Base-by-base conservation (phyloP, 495 filamentous ascomycete genomes). In the Astrothelium subdiscretum region DNA sequence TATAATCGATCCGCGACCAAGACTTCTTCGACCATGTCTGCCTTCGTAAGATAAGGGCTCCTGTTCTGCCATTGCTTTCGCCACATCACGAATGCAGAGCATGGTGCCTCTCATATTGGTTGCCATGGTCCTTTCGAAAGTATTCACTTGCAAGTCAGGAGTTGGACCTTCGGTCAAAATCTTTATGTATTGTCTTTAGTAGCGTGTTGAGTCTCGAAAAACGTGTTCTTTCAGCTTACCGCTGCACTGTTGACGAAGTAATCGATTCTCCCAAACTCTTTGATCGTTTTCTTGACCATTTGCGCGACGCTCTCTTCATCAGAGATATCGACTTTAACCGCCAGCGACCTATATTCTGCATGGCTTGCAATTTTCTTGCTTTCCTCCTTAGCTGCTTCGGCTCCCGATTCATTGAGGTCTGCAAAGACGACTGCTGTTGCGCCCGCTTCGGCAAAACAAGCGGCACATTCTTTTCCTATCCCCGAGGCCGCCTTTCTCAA, bases 201-300 rank as follows among this genome's bases (percentile, higher is more conserved):
- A n/a, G n/a, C n/a, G n/a, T n/a, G n/a, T n/a, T n/a, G n/a, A n/a
- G n/a, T n/a, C n/a, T n/a, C n/a, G n/a, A 40, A 40, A 40, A 40
- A 40, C 35, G 15, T 40, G 35, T 15, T 15, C 5, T 40, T 15
- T 40, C 35, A 54, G 6, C 43, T 42, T n/a, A 62, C 54, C 31
- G 43, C 60, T 0, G 60, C 60, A 2, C 27, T 10, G 43, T 62
- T 54, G 43, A 62, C 79, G 4, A 71, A 75, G 68, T 83, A 83
- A 62, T 84, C 81, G 1, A 84, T 67, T 5, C 80, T 72, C 0
- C 73, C 73, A 59, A 79, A 80, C 12, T 54, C 63, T 18, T 61
- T 32, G 0, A 74, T 70, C 0, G 67, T 62, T 31, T 65, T 31
- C 10, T 62, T 44, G 3, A 76, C 69, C 24, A 72, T 69, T 2